These are phyloP conservation scores for Rhodomyrtus psidioides DNA, from an alignment of 441 rosid genomes.

Conservation along the genomic window DNA sequence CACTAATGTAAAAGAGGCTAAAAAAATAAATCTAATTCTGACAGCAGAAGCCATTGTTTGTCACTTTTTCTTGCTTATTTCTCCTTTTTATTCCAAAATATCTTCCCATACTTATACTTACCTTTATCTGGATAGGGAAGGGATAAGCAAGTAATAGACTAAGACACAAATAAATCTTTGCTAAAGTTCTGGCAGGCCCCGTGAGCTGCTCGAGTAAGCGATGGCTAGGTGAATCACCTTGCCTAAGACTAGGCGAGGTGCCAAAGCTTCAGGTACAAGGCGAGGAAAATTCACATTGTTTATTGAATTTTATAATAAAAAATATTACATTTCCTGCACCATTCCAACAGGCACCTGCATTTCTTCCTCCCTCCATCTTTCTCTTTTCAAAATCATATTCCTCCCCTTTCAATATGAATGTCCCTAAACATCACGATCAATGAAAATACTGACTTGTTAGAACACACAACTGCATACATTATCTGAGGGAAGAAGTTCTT, in stretches of 20 bases:
- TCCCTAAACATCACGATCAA: not conserved
- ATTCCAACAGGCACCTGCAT: not conserved
- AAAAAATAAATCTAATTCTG: not conserved
- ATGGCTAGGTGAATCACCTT: not conserved
- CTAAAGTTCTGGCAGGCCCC: not conserved
- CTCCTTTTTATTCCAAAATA: not conserved
- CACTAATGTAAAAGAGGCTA: not conserved
- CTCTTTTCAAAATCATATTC: not conserved
- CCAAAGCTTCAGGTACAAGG: not conserved
- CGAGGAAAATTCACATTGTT: not conserved
- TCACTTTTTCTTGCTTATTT: not conserved
- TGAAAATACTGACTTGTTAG: not conserved
- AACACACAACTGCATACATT: not conserved
- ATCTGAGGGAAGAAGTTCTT: not conserved
- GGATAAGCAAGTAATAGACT: not conserved
- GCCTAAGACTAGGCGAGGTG: not conserved
- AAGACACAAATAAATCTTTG: not conserved
- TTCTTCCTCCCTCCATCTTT: not conserved
- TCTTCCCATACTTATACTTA: not conserved
- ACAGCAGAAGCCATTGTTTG: not conserved
- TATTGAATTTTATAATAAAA: not conserved
- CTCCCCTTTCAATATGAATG: not conserved
- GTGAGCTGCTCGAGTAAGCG: not conserved
- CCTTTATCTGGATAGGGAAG: not conserved
- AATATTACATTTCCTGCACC: not conserved